Evolutionary conservation across 2,329 filamentous ascomycete genomes (phyloP).

Genomic region (Fusarium oligoseptatum): DNA sequence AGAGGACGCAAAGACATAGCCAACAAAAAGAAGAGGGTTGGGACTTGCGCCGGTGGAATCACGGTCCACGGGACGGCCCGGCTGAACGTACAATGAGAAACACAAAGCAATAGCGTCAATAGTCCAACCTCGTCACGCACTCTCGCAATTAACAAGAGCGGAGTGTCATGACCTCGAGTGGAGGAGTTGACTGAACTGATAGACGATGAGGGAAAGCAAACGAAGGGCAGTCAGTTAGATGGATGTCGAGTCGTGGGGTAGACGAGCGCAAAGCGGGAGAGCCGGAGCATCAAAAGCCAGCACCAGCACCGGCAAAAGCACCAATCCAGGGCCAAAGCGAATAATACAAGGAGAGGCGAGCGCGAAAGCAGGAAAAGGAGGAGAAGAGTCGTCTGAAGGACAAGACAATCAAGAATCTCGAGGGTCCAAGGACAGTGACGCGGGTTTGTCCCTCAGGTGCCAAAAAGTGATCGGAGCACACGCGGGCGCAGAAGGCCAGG

Average conservation of each 20-base stretch:
- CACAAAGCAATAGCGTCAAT: constrained; percentile 24
- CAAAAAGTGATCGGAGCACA: constrained; percentile 45
- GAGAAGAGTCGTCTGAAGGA: constrained; percentile 29
- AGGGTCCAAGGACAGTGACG: constrained; percentile 39
- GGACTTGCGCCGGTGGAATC: constrained; percentile 17
- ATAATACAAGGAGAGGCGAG: constrained; percentile 17
- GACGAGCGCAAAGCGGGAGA: constrained; percentile 12
- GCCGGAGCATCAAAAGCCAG: constrained; percentile 35
- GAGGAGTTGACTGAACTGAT: constrained; percentile 15
- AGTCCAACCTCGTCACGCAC: constrained; percentile 31
- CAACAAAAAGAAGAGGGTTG: constrained; percentile 22
- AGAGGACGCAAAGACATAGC: constrained; percentile 1
- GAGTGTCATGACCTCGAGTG: constrained; percentile 39
- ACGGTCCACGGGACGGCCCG: constrained; percentile 26
- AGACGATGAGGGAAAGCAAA: constrained; percentile 12
- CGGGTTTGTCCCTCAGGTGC: constrained; percentile 30
- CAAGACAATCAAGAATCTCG: constrained; percentile 28
- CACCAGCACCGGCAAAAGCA: constrained; percentile 43
- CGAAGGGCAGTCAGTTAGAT: background rate
- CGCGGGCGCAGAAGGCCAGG: constrained; percentile 39
- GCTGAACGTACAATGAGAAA: constrained; percentile 39
- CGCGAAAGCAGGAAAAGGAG: constrained; percentile 28
- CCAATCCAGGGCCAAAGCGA: constrained; percentile 35
- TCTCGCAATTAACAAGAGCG: constrained; percentile 33
- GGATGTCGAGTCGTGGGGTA: constrained; percentile 16